phyloP scores from a whole-genome alignment of 768 basidiomycete genomes.

The Suillus lakei region DNA sequence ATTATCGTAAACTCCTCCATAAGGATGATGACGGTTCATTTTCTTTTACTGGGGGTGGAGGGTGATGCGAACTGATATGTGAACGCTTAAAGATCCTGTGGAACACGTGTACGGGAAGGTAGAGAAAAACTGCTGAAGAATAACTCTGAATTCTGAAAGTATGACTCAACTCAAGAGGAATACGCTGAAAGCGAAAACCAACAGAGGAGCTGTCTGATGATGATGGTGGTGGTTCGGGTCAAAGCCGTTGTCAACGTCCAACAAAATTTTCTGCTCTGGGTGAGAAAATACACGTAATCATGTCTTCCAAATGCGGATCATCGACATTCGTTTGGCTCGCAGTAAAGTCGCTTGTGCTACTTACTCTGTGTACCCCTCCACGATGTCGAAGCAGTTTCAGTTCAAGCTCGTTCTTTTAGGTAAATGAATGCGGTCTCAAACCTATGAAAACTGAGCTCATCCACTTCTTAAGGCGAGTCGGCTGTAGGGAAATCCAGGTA shows the following conservation, averaged over 20 bases:
- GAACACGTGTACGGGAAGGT: conserved; percentile 4
- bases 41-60: conserved; percentile 18
- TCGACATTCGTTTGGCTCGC: conserved; percentile 1
- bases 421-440: conserved; percentile 37
- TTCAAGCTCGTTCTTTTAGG: conserved; percentile 98
- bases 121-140: conserved; percentile 7
- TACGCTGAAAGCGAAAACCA: conserved; percentile 23
- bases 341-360: conserved; percentile 20
- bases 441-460: conserved; percentile 15
- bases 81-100: conserved; percentile 10
- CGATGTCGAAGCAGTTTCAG: conserved; percentile 91
- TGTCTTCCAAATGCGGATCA: conserved; percentile 8
- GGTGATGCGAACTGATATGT: conserved; percentile 6
- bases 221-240: conserved; percentile 44
- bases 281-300: conserved; percentile 37
- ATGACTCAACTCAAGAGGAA: conserved; percentile 30
- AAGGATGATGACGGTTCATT: conserved; percentile 94
- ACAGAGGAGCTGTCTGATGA: conserved; percentile 12
- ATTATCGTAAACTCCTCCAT: conserved; percentile 64
- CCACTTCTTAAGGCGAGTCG: conserved; percentile 73
- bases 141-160: conserved; percentile 27
- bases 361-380: conserved; percentile 29
- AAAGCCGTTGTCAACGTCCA: conserved; percentile 18
- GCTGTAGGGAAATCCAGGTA: conserved; percentile 98
- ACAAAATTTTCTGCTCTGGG: conserved; percentile 36